phyloP scores from a whole-genome alignment of 805 yeast genomes.

The Nakazawaea molendinolei region DNA sequence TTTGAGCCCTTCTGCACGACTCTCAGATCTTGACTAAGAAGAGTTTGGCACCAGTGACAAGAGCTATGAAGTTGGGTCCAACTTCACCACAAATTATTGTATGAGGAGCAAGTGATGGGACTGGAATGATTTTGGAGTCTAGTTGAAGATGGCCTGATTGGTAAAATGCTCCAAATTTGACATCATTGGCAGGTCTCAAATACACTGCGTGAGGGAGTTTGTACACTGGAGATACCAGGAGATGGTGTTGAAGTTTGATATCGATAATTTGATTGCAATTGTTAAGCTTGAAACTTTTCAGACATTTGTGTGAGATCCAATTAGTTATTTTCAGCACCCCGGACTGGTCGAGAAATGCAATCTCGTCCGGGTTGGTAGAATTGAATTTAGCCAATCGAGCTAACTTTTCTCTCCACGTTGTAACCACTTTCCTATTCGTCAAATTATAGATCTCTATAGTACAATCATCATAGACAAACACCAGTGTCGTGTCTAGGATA shows the following conservation, averaged over 20 bases:
- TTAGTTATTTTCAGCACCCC: no score
- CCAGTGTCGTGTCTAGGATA: no score
- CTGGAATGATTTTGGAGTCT: no score
- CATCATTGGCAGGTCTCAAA: not conserved
- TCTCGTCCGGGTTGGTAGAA: not conserved
- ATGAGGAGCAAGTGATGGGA: no score
- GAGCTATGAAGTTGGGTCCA: not conserved
- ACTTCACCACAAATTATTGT: slow-evolving; percentile 1
- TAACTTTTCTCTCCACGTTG: not conserved
- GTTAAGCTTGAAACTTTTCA: no score
- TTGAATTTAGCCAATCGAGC: not conserved
- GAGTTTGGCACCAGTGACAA: slow-evolving; percentile 5
- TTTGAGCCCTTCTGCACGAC: not conserved
- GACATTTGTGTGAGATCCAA: no score
- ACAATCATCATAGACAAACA: not conserved
- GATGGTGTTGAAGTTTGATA: no score
- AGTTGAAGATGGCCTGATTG: not conserved
- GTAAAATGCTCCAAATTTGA: not conserved
- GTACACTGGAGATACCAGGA: no score
- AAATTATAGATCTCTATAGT: slow-evolving; percentile 2
- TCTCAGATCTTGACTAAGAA: slow-evolving; percentile 1
- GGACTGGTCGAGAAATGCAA: no score
- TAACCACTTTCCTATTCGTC: not conserved
- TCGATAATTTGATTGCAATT: no score
- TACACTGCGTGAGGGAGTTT: no score